phyloP scores from a whole-genome alignment of 495 filamentous ascomycete species.

The Hypoxylon rickii region DNA sequence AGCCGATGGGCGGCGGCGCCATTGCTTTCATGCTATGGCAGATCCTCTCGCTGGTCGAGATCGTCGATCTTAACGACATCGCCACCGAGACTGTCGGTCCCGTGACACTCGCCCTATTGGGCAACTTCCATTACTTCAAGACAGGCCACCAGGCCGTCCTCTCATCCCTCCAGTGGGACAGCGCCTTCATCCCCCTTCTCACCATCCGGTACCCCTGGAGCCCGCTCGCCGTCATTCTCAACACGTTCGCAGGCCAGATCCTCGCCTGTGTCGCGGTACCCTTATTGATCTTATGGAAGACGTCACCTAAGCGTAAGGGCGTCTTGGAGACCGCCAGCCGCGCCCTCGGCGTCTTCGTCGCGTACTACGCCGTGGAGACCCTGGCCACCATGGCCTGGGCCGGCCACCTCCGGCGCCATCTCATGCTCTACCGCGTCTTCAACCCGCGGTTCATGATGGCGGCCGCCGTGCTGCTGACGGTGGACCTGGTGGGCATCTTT shows the following conservation, averaged over 20 bases:
- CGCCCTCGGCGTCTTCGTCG: slow-evolving; percentile 71
- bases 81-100: slow-evolving; percentile 76
- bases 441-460: slow-evolving; percentile 87
- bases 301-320: slow-evolving; percentile 58
- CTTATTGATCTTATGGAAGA: slow-evolving; percentile 85
- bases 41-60: slow-evolving; percentile 84
- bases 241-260: slow-evolving; percentile 89
- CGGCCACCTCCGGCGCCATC: slow-evolving; percentile 80
- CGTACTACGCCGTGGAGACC: slow-evolving; percentile 80
- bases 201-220: slow-evolving; percentile 87
- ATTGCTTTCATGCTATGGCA: slow-evolving; percentile 81
- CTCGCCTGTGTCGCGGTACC: slow-evolving; percentile 79
- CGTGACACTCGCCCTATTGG: slow-evolving; percentile 79
- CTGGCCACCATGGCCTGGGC: slow-evolving; percentile 88
- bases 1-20: slow-evolving; percentile 90
- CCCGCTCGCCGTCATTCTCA: slow-evolving; percentile 78
- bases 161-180: slow-evolving; percentile 91
- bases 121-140: slow-evolving; percentile 94
- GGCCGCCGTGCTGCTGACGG: slow-evolving; percentile 68
- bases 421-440: slow-evolving; percentile 98
- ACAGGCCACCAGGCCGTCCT: slow-evolving; percentile 95
- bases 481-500: slow-evolving; percentile 73
- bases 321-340: slow-evolving; percentile 71
- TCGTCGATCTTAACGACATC: slow-evolving; percentile 78
- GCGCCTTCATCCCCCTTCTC: slow-evolving; percentile 88